A percentile compares a stretch with the other conserved stretches of the same genome.
Conservation (phyloP, 257 asterid species). For the Penstemon barbatus region DNA sequence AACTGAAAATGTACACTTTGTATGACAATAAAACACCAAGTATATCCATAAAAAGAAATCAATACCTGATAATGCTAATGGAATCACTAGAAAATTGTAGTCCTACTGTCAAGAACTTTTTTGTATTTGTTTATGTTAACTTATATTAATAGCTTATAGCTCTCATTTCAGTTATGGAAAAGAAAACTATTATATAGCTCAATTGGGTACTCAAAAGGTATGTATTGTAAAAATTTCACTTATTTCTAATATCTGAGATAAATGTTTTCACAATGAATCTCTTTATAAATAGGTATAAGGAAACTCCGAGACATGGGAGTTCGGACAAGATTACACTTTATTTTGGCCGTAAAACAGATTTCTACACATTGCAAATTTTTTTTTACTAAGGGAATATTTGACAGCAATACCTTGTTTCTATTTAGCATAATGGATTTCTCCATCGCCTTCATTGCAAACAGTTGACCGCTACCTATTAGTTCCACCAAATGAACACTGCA, state of each 20-base stretch:
- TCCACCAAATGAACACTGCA: slow-evolving; percentile 99
- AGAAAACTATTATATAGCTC: too few relatives aligned
- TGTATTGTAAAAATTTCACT: background rate
- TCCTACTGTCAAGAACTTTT: slow-evolving; percentile 8
- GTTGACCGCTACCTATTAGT: slow-evolving; percentile 62
- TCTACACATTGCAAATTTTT: background rate
- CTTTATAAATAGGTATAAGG: background rate
- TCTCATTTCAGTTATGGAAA: background rate
- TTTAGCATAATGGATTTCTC: slow-evolving; percentile 89
- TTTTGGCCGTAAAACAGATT: background rate
- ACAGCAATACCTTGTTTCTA: slow-evolving; percentile 75
- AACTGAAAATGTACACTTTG: slow-evolving; percentile 1
- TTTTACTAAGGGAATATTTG: slow-evolving; percentile 2
- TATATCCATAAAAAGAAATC: slow-evolving; percentile 7
- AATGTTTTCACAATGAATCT: background rate
- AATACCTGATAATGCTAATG: background rate
- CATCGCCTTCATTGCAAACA: slow-evolving; percentile 99
- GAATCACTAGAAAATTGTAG: background rate
- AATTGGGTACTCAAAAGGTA: background rate
- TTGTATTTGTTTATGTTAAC: background rate
- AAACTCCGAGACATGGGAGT: slow-evolving; percentile 5
- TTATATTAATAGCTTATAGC: background rate
- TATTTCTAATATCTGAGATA: background rate
- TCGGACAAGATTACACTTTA: background rate
- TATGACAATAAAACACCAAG: background rate